Evolutionary conservation across 2,329 filamentous ascomycete species (phyloP), one percentile per base, ranked within the genome.

Genomic region (Aspergillus floridensis): DNA sequence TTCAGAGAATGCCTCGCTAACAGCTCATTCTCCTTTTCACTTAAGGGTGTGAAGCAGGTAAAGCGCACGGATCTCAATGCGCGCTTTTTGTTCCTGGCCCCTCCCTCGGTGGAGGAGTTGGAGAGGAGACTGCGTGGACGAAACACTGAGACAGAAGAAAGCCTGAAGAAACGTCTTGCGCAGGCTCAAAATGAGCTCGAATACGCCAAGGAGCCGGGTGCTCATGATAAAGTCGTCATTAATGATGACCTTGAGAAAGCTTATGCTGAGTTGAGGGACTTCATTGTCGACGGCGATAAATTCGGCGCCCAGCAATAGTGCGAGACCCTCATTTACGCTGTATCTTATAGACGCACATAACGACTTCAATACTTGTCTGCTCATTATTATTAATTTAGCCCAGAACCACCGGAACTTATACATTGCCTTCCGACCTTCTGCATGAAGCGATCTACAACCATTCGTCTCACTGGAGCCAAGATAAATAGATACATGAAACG

Each of bases 21-120:
- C 49, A 19, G 16, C 29, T 53, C 49, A n/a, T 44, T 35, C 6
- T 35, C 16, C 14, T 8, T 16, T 16, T 19, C 4, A 24, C 11
- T 14, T 62, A 63, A 87, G 84, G 93, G 93, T 61, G 92, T 97
- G 59, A 96, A 96, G 81, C 93, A 97, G 78, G 90, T 97, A 70
- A 92, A 92, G 76, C 84, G 84, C 63, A 90, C 88, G 53, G 82
- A 82, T 66, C 84, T 93, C 63, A 83, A 87, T 58, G 90, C 92
- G 7, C 86, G 91, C 57, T 96, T 91, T 78, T 78, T 96, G 65
- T 96, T 96, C 77, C 84, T 97, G 62, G 86, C 89, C 38, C 93
- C 93, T 12, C 93, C 93, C 0, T 89, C 85, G 4, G 78, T 90
- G 65, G 86, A 89, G 68, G 83, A 86, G 53, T 82, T 97, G 41